Evolutionary conservation across 495 filamentous ascomycete genomes (phyloP).

Genomic region (Trichoderma parareesei): DNA sequence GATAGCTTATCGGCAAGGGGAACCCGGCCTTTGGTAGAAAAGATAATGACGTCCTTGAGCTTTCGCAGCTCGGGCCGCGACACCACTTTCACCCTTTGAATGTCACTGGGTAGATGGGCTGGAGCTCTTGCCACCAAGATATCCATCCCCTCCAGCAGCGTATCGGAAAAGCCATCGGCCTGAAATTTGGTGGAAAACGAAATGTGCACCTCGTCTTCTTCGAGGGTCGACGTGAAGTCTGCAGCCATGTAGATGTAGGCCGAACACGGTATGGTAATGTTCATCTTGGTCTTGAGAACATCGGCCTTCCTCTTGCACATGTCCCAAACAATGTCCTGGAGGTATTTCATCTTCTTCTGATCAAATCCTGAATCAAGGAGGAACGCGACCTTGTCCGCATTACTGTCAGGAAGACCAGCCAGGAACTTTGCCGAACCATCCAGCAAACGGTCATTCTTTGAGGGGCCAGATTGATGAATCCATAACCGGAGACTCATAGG

Average conservation of each 20-base stretch:
- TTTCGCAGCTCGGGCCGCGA: conserved; percentile 59
- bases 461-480: conserved; percentile 36
- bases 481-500: conserved; percentile 46
- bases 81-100: conserved; percentile 57
- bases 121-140: conserved; percentile 82
- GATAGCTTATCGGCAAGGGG: conserved; percentile 76
- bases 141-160: conserved; percentile 57
- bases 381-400: conserved; percentile 43
- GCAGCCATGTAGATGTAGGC: conserved; percentile 74
- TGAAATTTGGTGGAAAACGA: conserved; percentile 63
- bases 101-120: conserved; percentile 71
- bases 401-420: conserved; percentile 44
- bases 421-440: conserved; percentile 32
- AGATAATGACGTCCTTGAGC: conserved; percentile 83
- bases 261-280: conserved; percentile 65
- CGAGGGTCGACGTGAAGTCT: conserved; percentile 64
- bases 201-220: conserved; percentile 70
- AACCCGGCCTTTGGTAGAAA: conserved; percentile 59
- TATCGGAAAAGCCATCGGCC: conserved; percentile 51
- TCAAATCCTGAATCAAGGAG: conserved; percentile 61
- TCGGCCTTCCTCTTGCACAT: conserved; percentile 49
- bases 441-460: conserved; percentile 27
- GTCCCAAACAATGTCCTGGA: conserved; percentile 49
- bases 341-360: conserved; percentile 47
- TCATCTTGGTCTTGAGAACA: conserved; percentile 51